Percentiles rank a stretch among this genome's conserved stretches.
phyloP scores from a whole-genome alignment of 2,329 filamentous ascomycete species.

The Microsporum canis region DNA sequence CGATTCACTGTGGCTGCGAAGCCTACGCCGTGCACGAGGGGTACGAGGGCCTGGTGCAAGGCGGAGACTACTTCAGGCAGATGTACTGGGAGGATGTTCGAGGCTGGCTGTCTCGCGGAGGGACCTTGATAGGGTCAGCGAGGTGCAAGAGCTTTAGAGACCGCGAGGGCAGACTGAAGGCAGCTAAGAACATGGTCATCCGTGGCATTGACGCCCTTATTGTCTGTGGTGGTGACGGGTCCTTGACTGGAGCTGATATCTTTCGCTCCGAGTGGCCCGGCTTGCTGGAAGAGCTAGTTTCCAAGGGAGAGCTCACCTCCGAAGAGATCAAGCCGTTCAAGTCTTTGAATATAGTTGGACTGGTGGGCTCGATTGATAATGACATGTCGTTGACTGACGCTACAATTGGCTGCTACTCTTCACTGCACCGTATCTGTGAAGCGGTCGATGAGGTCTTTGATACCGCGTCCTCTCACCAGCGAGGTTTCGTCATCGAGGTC shows the following conservation, averaged over 20 bases:
- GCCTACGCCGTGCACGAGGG: constrained; percentile 80
- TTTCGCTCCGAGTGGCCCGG: constrained; percentile 90
- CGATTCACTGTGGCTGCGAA: constrained; percentile 72
- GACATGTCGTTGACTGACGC: constrained; percentile 95
- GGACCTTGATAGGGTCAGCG: constrained; percentile 90
- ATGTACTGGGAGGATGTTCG: constrained; percentile 91
- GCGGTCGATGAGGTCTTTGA: constrained; percentile 89
- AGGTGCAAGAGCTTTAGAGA: constrained; percentile 88
- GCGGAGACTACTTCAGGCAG: constrained; percentile 74
- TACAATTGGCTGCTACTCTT: constrained; percentile 94
- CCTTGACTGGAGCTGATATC: constrained; percentile 85
- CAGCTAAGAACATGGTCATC: constrained; percentile 87
- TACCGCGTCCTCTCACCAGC: constrained; percentile 88
- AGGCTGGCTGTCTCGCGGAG: constrained; percentile 85
- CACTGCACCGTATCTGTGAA: constrained; percentile 83
- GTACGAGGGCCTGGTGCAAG: constrained; percentile 87
- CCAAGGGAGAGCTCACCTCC: constrained; percentile 56
- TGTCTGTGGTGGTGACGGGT: constrained; percentile 94
- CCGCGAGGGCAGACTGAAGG: constrained; percentile 66
- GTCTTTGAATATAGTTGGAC: constrained; percentile 87
- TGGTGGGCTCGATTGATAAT: constrained; percentile 97
- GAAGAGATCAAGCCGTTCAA: constrained; percentile 65
- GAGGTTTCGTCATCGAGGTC: constrained; percentile 94
- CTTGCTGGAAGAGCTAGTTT: constrained; percentile 72
- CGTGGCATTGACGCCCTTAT: constrained; percentile 91